These are phyloP conservation scores for Neospermospora avenae DNA, from an alignment of 2,329 filamentous ascomycete species.

Conservation along the genomic window DNA sequence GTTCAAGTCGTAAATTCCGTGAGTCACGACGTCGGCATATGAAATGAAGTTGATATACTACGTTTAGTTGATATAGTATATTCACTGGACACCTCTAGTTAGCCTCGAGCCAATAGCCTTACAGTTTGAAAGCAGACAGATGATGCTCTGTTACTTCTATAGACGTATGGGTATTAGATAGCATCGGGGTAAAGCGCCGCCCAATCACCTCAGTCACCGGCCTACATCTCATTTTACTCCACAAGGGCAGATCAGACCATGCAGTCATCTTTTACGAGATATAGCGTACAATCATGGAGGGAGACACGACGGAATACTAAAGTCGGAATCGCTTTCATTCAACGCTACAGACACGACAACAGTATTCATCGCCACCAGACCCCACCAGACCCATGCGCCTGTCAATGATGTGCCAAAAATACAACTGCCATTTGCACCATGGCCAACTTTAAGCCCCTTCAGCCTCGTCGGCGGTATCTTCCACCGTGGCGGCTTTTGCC, in stretches of 20 bases:
- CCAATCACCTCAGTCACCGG: too few species aligned
- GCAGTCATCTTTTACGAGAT: slow-evolving; percentile 1
- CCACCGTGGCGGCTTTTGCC: slow-evolving; percentile 46
- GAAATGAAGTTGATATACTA: too few species aligned
- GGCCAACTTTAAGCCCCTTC: slow-evolving; percentile 20
- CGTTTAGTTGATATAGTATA: too few species aligned
- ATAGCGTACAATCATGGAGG: not conserved
- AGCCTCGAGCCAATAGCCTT: too few species aligned
- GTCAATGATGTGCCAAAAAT: slow-evolving; percentile 6
- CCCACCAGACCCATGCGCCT: not conserved
- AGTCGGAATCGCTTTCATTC: not conserved
- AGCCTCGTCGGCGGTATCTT: slow-evolving; percentile 42
- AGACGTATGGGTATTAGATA: too few species aligned
- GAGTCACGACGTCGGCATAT: too few species aligned
- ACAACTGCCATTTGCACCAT: not conserved
- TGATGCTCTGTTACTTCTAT: too few species aligned
- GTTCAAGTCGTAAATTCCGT: too few species aligned
- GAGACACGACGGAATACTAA: not conserved
- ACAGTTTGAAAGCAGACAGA: too few species aligned
- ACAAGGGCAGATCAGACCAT: not conserved
- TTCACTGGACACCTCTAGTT: too few species aligned
- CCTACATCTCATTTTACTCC: too few species aligned
- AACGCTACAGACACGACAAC: not conserved
- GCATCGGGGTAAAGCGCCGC: too few species aligned
- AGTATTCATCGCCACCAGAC: not conserved